Evolutionary conservation across 78 protist species (phyloP), one percentile per base, ranked within the genome.

Genomic region (Cavenderia fasciculata): DNA sequence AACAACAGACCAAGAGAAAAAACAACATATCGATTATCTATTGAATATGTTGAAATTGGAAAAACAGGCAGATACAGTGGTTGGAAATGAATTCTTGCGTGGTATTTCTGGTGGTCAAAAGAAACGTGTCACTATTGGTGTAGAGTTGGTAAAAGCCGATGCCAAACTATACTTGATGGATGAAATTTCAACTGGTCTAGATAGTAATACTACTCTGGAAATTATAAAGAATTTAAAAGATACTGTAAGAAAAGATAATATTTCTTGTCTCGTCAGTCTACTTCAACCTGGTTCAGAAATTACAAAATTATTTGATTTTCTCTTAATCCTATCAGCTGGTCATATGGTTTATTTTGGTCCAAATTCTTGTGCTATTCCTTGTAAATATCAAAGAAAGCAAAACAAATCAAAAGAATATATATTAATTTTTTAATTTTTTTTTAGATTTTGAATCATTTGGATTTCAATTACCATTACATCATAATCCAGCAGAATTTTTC

Each of bases 21-120:
- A 49, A 18, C 41, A 51, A 57, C 71, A 75, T 56, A 85, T 86
- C 46, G 85, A 86, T 62, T 29, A 75, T 16, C 65, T 86, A 47
- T 36, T 86, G 23, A 41, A 71, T 10, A 54, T 54, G 21, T 57
- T 86, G 23, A 85, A 68, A 47, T 74, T 86, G n/a, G 25, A 21
- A 0, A 47, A 43, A 66, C 87, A 75, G 57, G 52, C 66, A 19
- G 85, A 86, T 40, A 86, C 93, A 34, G 85, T 86, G 16, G 85
- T 86, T 7, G 93, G 93, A 27, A 76, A 86, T 62, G 85, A 73
- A 66, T 86, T 86, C 78, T 33, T 75, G 29, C 57, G 93, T 33
- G 95, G 93, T 52, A 56, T 92, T n/a, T 65, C 85, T 7, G 95
- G 95, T 40, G 95, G 95, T 49, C 91, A 92, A 71, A 70, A 78